Percentiles rank a stretch among this genome's conserved stretches.
Conservation (phyloP, 2,329 filamentous ascomycete species). For the Aureobasidium sp. region DNA sequence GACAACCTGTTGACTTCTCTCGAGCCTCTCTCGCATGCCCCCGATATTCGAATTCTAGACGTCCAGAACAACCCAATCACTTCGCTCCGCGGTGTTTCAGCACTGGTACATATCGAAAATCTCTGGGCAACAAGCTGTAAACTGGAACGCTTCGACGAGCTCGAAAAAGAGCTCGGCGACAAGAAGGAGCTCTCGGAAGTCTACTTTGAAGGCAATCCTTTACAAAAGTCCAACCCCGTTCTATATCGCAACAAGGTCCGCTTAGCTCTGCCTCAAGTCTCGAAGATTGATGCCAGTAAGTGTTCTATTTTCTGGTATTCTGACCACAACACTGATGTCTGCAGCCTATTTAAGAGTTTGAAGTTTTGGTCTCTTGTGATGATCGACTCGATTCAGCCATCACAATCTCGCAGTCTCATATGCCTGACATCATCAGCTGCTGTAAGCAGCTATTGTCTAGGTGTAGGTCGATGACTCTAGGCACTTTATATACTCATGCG, state of each 20-base stretch:
- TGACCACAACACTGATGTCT: neutral
- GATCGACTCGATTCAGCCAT: neutral
- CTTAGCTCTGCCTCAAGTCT: conserved; percentile 76
- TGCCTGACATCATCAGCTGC: neutral
- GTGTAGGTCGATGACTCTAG: neutral
- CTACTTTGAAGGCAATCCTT: conserved; percentile 91
- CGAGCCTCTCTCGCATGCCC: conserved; percentile 51
- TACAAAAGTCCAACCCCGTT: conserved; percentile 72
- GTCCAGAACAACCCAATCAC: conserved; percentile 81
- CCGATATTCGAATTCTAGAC: conserved; percentile 70
- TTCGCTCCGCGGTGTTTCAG: conserved; percentile 64
- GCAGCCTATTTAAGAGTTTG: conserved; percentile 14
- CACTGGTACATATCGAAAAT: conserved; percentile 70
- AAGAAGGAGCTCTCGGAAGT: conserved; percentile 80
- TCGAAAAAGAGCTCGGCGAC: conserved; percentile 69
- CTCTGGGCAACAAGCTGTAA: conserved; percentile 92
- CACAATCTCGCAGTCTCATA: neutral
- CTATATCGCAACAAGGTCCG: conserved; percentile 92
- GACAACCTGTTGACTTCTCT: conserved; percentile 84
- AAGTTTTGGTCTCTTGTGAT: neutral
- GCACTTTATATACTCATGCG: neutral
- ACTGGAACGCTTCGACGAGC: conserved; percentile 70
- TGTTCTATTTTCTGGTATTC: conserved; percentile 26
- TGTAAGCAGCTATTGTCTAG: neutral
- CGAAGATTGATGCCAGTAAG: conserved; percentile 96